phyloP scores from a whole-genome alignment of 768 basidiomycete genomes.

The Postia placenta region DNA sequence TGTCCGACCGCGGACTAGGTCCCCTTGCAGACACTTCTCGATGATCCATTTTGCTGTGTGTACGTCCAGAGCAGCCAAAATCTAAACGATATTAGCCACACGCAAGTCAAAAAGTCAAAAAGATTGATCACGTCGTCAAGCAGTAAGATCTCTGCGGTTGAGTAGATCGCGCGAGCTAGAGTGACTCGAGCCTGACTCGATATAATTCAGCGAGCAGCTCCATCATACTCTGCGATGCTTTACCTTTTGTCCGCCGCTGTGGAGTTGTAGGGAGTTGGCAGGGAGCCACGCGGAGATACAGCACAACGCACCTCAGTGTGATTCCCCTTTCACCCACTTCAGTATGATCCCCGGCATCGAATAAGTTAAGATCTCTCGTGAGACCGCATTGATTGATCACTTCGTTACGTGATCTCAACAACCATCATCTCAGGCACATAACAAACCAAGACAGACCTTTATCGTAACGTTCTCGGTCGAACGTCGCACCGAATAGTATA shows the following conservation, averaged over 20 bases:
- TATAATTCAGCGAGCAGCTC: neutral
- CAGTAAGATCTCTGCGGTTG: constrained; percentile 28
- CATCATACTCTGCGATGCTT: neutral
- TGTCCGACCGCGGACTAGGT: constrained; percentile 41
- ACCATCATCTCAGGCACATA: neutral
- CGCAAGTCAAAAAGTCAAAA: neutral
- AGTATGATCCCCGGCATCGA: constrained; percentile 29
- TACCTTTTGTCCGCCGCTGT: constrained; percentile 41
- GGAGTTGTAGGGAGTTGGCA: neutral
- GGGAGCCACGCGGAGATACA: neutral
- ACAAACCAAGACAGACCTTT: constrained; percentile 28
- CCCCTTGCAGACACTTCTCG: constrained; percentile 39
- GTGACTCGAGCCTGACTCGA: constrained; percentile 32
- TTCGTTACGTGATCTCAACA: constrained; percentile 3
- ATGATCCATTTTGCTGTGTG: constrained; percentile 44
- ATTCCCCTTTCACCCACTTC: constrained; percentile 41
- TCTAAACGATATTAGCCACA: constrained; percentile 4
- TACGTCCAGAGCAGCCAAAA: constrained; percentile 44
- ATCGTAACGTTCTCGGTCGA: constrained; percentile 39
- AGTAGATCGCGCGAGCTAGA: constrained; percentile 36
- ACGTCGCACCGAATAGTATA: constrained; percentile 43
- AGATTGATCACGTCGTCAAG: constrained; percentile 31
- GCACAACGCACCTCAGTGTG: constrained; percentile 23
- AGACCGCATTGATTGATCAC: constrained; percentile 33
- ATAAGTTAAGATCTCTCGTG: constrained; percentile 25